Conservation (phyloP, 2,329 filamentous ascomycete genomes). For the Colletotrichum spinosum region DNA sequence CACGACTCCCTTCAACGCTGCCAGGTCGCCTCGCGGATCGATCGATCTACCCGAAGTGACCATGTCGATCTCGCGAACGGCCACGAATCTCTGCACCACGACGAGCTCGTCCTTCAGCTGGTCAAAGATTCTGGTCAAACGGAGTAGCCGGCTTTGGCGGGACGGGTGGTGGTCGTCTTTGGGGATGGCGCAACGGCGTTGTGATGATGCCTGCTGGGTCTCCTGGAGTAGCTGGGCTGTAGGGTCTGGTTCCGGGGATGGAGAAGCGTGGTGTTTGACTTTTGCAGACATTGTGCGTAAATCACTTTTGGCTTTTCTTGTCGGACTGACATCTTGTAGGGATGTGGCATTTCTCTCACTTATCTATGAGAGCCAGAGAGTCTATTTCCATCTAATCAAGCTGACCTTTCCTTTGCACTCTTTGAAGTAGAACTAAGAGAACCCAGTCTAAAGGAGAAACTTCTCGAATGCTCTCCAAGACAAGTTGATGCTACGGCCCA, state of each 20-base stretch:
- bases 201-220: not conserved
- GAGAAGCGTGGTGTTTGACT: no score
- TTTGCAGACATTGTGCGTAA: not conserved
- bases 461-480: no score
- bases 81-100: not conserved
- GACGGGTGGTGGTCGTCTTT: not conserved
- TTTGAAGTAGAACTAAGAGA: no score
- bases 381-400: no score
- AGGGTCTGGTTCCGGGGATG: not conserved
- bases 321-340: not conserved
- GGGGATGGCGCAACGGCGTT: not conserved
- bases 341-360: no score
- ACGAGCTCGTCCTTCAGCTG: not conserved
- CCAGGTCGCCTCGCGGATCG: not conserved
- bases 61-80: not conserved
- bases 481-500: no score
- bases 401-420: no score
- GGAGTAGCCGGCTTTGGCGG: not conserved
- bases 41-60: not conserved
- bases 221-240: not conserved
- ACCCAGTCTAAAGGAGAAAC: no score
- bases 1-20: not conserved
- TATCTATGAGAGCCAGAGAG: no score
- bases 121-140: not conserved
- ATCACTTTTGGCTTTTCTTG: not conserved